These are phyloP conservation scores for Cryptococcus sp. DNA, from an alignment of 1,284 basidiomycete genomes.

Conservation along the genomic window DNA sequence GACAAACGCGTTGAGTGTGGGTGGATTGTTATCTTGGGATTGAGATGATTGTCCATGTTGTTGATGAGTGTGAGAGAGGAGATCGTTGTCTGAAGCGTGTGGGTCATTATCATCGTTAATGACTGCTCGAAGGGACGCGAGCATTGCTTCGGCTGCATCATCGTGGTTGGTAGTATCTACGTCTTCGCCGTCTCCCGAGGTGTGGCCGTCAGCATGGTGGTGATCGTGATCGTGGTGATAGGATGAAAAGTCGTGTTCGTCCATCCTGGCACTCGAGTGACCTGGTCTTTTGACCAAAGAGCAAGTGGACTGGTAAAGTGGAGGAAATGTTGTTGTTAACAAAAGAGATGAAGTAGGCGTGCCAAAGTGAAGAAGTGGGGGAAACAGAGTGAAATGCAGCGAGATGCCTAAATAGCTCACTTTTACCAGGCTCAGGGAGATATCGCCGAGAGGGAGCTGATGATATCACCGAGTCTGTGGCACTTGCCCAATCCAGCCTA, in stretches of 20 bases:
- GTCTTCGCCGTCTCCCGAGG: not conserved
- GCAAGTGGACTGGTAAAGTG: slow-evolving; percentile 21
- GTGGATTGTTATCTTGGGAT: not conserved
- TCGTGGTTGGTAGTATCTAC: slow-evolving; percentile 1
- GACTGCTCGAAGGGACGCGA: slow-evolving; percentile 16
- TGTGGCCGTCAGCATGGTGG: not conserved
- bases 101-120: slow-evolving; percentile 12
- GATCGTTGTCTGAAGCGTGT: not conserved
- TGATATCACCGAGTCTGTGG: too few species aligned
- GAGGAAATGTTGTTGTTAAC: slow-evolving; percentile 10
- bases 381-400: not conserved
- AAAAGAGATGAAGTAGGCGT: not conserved
- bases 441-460: too few species aligned
- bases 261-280: slow-evolving; percentile 10
- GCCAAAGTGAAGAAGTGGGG: slow-evolving; percentile 3
- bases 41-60: not conserved
- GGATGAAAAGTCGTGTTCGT: slow-evolving; percentile 13
- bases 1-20: not conserved
- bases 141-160: slow-evolving; percentile 16
- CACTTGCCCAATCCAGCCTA: too few species aligned
- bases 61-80: not conserved
- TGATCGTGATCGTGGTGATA: slow-evolving; percentile 5
- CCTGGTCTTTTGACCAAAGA: not conserved
- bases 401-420: too few species aligned
- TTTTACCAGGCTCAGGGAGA: too few species aligned